These are phyloP conservation scores for Diaporthe ampelina DNA, from an alignment of 2,329 filamentous ascomycete species.

Conservation along the genomic window DNA sequence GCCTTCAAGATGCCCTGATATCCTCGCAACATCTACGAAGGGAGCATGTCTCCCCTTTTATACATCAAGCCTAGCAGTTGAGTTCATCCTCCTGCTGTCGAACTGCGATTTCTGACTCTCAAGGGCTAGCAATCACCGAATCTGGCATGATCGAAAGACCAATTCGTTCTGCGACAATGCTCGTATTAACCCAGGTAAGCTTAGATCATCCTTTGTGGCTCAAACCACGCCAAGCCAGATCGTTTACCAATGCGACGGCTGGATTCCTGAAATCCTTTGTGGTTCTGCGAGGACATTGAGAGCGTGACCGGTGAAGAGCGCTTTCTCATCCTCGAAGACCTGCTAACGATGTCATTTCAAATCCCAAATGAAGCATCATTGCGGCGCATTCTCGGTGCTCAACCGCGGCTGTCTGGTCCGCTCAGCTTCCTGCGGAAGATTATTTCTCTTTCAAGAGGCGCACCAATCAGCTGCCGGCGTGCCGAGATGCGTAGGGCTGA, in stretches of 20 bases:
- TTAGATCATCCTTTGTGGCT: background rate
- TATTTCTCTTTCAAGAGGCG: background rate
- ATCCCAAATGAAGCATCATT: background rate
- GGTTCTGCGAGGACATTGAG: background rate
- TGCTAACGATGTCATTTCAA: background rate
- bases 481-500: background rate
- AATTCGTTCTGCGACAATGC: background rate
- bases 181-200: background rate
- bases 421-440: background rate
- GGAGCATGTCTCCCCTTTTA: background rate
- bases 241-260: background rate
- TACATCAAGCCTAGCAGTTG: background rate
- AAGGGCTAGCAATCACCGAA: background rate
- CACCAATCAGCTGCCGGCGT: constrained; percentile 1
- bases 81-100: background rate
- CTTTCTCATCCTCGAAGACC: background rate
- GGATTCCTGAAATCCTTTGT: background rate
- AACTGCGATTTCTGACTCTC: background rate
- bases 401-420: background rate
- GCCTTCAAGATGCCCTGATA: background rate
- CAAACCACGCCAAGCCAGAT: background rate
- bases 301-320: background rate
- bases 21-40: background rate
- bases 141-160: background rate
- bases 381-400: background rate